Percentiles rank a stretch among this genome's conserved stretches.
phyloP scores from a whole-genome alignment of 164 flowering plant genomes.

The Amborella trichopoda region DNA sequence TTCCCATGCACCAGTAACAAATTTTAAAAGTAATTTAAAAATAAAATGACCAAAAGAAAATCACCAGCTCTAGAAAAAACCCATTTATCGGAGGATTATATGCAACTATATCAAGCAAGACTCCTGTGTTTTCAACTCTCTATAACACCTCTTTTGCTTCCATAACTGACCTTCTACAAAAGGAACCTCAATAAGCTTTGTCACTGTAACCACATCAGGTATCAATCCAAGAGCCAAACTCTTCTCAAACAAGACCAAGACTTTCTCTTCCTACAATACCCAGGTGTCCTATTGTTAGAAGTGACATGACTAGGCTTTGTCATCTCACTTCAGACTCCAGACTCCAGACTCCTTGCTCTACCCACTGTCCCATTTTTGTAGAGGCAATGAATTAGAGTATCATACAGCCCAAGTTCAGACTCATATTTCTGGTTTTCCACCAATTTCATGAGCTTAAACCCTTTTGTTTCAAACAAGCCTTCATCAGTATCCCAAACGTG shows the following conservation, averaged over 20 bases:
- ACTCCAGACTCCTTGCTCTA: no score
- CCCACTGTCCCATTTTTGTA: constrained; percentile 74
- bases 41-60: no score
- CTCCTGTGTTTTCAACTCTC: constrained; percentile 51
- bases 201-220: constrained; percentile 58
- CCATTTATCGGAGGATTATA: constrained; percentile 69
- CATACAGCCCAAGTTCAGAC: constrained; percentile 59
- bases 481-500: constrained; percentile 81
- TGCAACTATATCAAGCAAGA: constrained; percentile 44
- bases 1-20: no score
- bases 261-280: constrained; percentile 52
- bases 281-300: constrained; percentile 57
- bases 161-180: constrained; percentile 45
- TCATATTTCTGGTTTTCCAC: constrained; percentile 38
- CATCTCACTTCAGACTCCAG: constrained; percentile 71
- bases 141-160: constrained; percentile 71
- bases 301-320: constrained; percentile 56
- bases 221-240: constrained; percentile 40
- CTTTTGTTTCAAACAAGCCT: constrained; percentile 80
- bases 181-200: constrained; percentile 53
- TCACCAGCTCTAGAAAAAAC: constrained; percentile 50
- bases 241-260: constrained; percentile 68
- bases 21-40: no score
- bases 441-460: constrained; percentile 58
- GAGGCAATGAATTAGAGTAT: constrained; percentile 70